Percentiles rank a stretch among this genome's conserved stretches.
Conservation (phyloP, 768 basidiomycete genomes). For the Cystobasidium onofrii region DNA sequence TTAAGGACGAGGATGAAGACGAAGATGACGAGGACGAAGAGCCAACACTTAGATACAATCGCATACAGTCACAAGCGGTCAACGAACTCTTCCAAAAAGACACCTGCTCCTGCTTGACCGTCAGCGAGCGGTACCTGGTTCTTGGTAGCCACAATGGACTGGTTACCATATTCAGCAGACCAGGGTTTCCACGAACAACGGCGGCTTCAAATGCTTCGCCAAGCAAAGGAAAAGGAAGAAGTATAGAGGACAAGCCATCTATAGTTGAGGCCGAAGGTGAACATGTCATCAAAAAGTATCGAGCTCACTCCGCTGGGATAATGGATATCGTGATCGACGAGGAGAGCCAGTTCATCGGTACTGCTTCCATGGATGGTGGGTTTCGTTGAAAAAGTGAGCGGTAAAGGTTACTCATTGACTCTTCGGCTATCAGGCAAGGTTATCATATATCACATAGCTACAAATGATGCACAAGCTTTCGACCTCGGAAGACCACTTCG, state of each 20-base stretch:
- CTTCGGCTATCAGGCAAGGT: conserved; percentile 62
- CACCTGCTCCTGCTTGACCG: conserved; percentile 33
- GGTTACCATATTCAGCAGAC: conserved; percentile 21
- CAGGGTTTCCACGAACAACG: not conserved
- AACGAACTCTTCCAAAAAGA: conserved; percentile 8
- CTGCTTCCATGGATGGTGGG: conserved; percentile 86
- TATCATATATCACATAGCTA: conserved; percentile 73
- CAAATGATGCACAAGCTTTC: conserved; percentile 67
- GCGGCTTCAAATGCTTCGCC: not conserved
- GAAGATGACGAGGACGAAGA: conserved; percentile 35
- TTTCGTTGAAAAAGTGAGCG: not conserved
- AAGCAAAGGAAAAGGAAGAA: conserved; percentile 7
- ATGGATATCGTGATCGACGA: conserved; percentile 75
- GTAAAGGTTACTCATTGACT: not conserved
- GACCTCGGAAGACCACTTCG: conserved; percentile 89
- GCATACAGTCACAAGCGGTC: conserved; percentile 7
- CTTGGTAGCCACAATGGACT: conserved; percentile 18
- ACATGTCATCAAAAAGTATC: conserved; percentile 70
- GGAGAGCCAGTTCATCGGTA: conserved; percentile 79
- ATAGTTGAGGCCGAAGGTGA: conserved; percentile 23
- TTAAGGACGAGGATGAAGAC: not conserved
- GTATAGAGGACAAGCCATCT: not conserved
- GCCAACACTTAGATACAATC: conserved; percentile 29
- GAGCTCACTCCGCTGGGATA: conserved; percentile 79
- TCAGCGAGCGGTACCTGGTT: conserved; percentile 17